Evolutionary conservation across 352 stramenopile genomes (phyloP), one percentile per base, ranked within the genome.

Genomic region (Pythium angustatum): DNA sequence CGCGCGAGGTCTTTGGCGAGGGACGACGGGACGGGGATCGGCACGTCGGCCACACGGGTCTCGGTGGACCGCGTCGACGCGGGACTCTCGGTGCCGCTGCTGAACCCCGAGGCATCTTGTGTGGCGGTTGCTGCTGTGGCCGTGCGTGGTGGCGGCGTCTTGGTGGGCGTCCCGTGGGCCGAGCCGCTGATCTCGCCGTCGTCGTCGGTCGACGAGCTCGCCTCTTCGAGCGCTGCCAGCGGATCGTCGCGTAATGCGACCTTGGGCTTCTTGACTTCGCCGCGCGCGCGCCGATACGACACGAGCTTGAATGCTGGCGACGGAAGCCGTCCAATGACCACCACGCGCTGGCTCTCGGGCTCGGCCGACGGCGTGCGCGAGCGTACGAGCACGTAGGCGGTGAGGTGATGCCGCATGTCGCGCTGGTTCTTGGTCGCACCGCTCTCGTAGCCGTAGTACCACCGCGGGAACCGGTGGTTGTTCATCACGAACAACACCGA

Each of bases 361-460:
- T 66, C 34, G 8, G 56, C 49, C 2, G 36, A 40, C 34, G 28
- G 50, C 58, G 22, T 55, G 44, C 64, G 50, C n/a, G 51, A 50
- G 34, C 75, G 51, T 24, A 67, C 62, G 28, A 78, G 69, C 12
- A 86, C 66, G 43, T 86, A 86, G 11, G 69, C 68, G 11, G 67
- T 69, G 48, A 86, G 45, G 22, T 76, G 66, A 44, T 86, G 77
- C 11, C 68, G 73, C 75, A 83, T 80, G 40, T 79, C 71, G 43
- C 75, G 77, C 51, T 83, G 70, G 19, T 49, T 76, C 45, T 76
- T 68, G 9, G 72, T 86, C 24, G 76, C 58, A 44, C 73, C 79
- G 33, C 75, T 83, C 50, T 81, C 68, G 59, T 83, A 86, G 44
- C 64, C 75, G 62, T 86, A 86, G 40, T 77, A 69, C 77, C 77